Evolutionary conservation across 2,329 filamentous ascomycete species (phyloP).

Genomic region (Huntiella decipiens): DNA sequence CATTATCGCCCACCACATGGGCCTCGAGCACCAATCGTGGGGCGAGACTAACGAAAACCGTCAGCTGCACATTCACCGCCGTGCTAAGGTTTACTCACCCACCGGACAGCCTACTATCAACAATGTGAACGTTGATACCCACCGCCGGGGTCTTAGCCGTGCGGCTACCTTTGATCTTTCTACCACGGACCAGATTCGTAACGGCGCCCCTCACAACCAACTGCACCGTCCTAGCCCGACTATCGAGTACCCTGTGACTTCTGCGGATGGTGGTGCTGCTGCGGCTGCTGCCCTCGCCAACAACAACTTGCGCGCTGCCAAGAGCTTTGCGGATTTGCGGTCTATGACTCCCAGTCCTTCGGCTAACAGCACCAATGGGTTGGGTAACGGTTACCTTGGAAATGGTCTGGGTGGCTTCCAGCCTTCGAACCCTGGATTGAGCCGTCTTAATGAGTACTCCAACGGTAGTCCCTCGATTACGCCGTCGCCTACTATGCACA

Average conservation of each 20-base stretch:
- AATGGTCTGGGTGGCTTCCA: constrained; percentile 29
- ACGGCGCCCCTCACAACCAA: constrained; percentile 45
- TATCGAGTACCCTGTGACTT: constrained; percentile 74
- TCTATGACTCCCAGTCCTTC: constrained; percentile 91
- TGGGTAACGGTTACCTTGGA: constrained; percentile 46
- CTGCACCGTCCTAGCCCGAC: constrained; percentile 70
- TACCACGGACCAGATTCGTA: constrained; percentile 47
- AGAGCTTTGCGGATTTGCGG: constrained; percentile 88
- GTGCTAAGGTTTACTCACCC: constrained; percentile 32
- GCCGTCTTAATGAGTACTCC: constrained; percentile 14
- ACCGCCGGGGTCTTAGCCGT: constrained; percentile 70
- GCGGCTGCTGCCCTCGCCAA: no score
- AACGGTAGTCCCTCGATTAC: constrained; percentile 14
- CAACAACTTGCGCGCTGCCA: constrained; percentile 75
- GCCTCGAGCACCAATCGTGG: constrained; percentile 74
- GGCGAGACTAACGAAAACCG: constrained; percentile 62
- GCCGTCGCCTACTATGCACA: constrained; percentile 13
- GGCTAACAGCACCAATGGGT: constrained; percentile 41
- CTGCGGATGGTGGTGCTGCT: constrained; percentile 41
- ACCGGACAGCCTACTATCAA: constrained; percentile 34
- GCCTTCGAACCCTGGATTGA: constrained; percentile 7
- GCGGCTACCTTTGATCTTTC: constrained; percentile 97
- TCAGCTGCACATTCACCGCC: constrained; percentile 76
- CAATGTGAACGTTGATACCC: constrained; percentile 52
- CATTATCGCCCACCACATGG: constrained; percentile 88